Conservation (phyloP, 306 rosid species). For the Cucurbita pepo region DNA sequence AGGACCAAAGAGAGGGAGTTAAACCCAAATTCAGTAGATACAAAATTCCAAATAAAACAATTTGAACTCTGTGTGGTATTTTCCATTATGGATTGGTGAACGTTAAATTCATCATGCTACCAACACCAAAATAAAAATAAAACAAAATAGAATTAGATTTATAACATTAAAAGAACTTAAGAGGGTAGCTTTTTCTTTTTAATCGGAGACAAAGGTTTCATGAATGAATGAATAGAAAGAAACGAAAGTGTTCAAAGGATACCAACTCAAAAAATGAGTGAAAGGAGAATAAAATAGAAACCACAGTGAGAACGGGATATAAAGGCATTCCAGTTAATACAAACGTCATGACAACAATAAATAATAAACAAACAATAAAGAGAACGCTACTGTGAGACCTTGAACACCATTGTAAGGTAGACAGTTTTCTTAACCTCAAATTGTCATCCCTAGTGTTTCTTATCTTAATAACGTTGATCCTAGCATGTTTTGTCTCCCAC, state of each 20-base stretch:
- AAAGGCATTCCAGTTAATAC: background rate
- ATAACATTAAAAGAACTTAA: background rate
- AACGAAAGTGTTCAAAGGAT: background rate
- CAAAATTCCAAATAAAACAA: background rate
- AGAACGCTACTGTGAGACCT: background rate
- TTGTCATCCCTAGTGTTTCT: background rate
- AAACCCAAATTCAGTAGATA: slow-evolving; percentile 2
- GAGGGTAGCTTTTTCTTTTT: background rate
- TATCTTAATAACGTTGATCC: background rate
- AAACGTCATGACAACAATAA: background rate
- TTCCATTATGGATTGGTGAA: background rate
- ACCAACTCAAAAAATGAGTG: background rate
- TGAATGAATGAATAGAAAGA: background rate
- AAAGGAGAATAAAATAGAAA: background rate
- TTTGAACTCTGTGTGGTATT: background rate
- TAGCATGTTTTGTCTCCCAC: background rate
- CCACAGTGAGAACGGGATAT: background rate
- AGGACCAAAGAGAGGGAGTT: background rate
- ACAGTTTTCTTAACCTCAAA: background rate
- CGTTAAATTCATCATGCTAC: background rate
- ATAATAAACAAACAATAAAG: background rate
- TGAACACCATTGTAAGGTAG: background rate
- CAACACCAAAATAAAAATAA: background rate
- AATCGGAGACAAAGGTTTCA: background rate
- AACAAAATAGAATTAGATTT: background rate